These are phyloP conservation scores for Quercus tomentella DNA, from an alignment of 331 rosid genomes.

Conservation along the genomic window DNA sequence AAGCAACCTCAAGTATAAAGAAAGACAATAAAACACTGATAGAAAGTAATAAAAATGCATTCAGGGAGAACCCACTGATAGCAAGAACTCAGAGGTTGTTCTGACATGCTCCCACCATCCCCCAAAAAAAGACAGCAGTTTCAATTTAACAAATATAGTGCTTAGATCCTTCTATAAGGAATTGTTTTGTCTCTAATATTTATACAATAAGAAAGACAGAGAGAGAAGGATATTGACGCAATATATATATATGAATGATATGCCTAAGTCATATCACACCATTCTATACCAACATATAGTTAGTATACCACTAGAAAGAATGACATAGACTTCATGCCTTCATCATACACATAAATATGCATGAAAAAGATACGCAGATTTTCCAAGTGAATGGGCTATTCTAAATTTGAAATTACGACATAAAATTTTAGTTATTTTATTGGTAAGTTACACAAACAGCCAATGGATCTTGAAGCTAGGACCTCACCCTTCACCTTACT, in stretches of 20 bases:
- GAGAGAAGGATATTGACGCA: neutral
- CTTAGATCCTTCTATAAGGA: too few relatives aligned
- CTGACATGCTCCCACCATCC: too few relatives aligned
- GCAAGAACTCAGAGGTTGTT: neutral
- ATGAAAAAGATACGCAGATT: neutral
- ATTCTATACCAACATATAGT: neutral
- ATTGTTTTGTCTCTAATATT: neutral
- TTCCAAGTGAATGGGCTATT: neutral
- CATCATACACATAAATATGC: neutral
- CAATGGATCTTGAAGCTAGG: too few relatives aligned
- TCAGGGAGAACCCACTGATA: neutral
- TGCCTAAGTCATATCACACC: neutral
- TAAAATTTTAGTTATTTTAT: neutral
- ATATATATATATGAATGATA: neutral
- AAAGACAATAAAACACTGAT: neutral
- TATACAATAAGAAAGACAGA: neutral
- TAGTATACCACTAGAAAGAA: neutral
- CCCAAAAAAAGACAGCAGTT: neutral
- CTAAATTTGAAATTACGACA: neutral
- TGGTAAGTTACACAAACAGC: too few relatives aligned
- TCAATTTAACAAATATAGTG: neutral
- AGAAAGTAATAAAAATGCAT: neutral
- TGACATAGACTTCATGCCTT: neutral
- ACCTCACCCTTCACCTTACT: too few relatives aligned
- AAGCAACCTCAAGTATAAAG: neutral